Percentiles rank a stretch among this genome's conserved stretches.
Conservation (phyloP, 768 basidiomycete species). For the Mycena belliarum region DNA sequence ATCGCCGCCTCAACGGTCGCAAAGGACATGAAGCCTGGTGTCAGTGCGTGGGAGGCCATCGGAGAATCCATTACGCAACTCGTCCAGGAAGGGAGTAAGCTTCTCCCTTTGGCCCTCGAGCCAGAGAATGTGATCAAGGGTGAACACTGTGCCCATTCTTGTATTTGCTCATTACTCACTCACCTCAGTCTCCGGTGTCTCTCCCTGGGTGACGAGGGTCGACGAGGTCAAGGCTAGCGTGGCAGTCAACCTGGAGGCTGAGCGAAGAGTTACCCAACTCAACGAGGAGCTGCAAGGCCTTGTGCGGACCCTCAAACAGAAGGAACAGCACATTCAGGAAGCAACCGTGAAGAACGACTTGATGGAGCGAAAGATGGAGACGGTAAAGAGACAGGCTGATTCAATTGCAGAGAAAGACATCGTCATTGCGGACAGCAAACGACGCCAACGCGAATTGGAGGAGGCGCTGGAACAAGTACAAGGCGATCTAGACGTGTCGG, state of each 20-base stretch:
- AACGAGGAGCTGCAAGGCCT: constrained; percentile 91
- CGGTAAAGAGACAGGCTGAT: constrained; percentile 88
- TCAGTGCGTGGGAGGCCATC: constrained; percentile 78
- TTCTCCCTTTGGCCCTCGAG: constrained; percentile 75
- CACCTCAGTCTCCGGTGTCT: constrained; percentile 60
- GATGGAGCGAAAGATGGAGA: constrained; percentile 91
- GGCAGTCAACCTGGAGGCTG: constrained; percentile 89
- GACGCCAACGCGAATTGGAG: constrained; percentile 88
- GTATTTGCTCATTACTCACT: neutral
- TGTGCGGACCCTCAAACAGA: constrained; percentile 77
- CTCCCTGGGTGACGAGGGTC: constrained; percentile 86
- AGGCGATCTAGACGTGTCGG: constrained; percentile 80
- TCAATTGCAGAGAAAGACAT: constrained; percentile 77
- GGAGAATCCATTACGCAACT: constrained; percentile 68
- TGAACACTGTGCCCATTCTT: constrained; percentile 37
- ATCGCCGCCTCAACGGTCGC: constrained; percentile 71
- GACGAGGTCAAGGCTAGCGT: constrained; percentile 80
- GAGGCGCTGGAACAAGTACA: constrained; percentile 94
- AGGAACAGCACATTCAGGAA: constrained; percentile 91
- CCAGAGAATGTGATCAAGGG: constrained; percentile 77
- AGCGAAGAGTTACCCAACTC: constrained; percentile 80
- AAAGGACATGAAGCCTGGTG: constrained; percentile 64
- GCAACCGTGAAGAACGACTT: constrained; percentile 89
- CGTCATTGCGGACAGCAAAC: constrained; percentile 77
- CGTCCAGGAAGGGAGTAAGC: constrained; percentile 65